A percentile compares a stretch with the other conserved stretches of the same genome.
phyloP scores from a whole-genome alignment of 352 stramenopile genomes.

The Phytophthora multivora region DNA sequence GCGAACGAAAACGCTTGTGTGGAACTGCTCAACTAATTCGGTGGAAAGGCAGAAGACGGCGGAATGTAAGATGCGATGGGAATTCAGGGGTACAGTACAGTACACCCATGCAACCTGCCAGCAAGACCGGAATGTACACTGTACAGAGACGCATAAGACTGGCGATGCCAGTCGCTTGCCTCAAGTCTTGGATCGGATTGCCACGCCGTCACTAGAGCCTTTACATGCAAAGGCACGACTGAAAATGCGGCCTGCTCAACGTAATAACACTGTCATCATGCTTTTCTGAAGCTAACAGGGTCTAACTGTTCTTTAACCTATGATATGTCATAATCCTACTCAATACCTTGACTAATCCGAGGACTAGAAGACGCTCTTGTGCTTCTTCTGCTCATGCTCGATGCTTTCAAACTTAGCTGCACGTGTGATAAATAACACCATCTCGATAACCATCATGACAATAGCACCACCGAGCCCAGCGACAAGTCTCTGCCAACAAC shows the following conservation, averaged over 20 bases:
- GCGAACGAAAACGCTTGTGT: conserved; percentile 8
- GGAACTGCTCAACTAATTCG: conserved; percentile 4
- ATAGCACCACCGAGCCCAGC: conserved; percentile 72
- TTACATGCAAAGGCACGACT: conserved; percentile 36
- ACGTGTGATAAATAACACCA: conserved; percentile 85
- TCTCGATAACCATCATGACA: conserved; percentile 89
- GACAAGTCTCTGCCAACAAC: conserved; percentile 55
- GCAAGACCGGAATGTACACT: conserved; percentile 9
- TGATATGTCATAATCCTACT: background rate
- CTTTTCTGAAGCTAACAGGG: background rate
- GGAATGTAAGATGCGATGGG: conserved; percentile 20
- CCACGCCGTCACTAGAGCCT: conserved; percentile 9
- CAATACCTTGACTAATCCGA: conserved; percentile 1
- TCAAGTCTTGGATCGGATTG: conserved; percentile 10
- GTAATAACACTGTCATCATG: background rate
- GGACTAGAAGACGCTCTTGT: conserved; percentile 41
- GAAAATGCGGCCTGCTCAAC: background rate
- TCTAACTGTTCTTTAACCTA: background rate
- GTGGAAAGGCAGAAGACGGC: conserved; percentile 12
- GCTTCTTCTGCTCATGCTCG: conserved; percentile 51
- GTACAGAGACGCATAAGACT: conserved; percentile 15
- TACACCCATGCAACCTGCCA: background rate
- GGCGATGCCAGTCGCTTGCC: conserved; percentile 1
- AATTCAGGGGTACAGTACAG: background rate
- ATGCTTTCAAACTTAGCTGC: conserved; percentile 71